A percentile compares a stretch with the other conserved stretches of the same genome.
These are phyloP conservation scores for Acorus gramineus DNA, from an alignment of 106 monocot species.

Conservation along the genomic window DNA sequence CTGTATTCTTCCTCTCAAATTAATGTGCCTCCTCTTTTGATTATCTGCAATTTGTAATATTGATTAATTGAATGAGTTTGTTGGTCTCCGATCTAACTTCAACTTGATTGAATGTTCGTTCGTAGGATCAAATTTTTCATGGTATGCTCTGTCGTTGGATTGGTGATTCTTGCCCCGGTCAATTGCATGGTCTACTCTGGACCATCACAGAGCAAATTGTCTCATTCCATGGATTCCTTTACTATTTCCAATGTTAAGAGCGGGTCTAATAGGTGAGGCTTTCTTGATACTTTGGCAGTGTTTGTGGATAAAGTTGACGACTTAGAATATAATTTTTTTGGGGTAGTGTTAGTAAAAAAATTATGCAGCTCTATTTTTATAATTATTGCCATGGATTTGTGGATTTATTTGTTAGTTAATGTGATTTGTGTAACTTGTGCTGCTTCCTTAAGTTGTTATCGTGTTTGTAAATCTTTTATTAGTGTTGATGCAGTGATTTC, in stretches of 20 bases:
- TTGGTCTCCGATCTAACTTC: too few species aligned
- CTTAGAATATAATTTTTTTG: too few species aligned
- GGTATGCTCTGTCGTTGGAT: conserved; percentile 55
- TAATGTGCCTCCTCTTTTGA: too few species aligned
- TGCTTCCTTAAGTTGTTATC: not conserved
- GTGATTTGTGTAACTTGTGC: not conserved
- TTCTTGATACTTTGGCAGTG: not conserved
- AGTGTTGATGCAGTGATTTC: too few species aligned
- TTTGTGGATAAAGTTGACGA: not conserved
- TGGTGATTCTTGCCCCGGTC: conserved; percentile 58
- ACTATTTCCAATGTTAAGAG: conserved; percentile 47
- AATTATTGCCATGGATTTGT: not conserved
- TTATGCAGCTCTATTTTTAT: not conserved
- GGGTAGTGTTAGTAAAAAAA: too few species aligned
- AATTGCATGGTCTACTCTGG: conserved; percentile 35
- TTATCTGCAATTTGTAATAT: too few species aligned
- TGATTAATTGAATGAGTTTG: too few species aligned
- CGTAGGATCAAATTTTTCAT: conserved; percentile 59
- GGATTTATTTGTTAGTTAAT: not conserved
- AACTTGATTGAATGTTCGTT: not conserved
- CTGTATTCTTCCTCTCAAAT: too few species aligned
- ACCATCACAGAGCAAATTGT: conserved; percentile 12
- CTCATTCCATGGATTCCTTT: conserved; percentile 58
- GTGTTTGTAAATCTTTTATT: too few species aligned
- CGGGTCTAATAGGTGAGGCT: conserved; percentile 46